A percentile compares a stretch with the other conserved stretches of the same genome.
phyloP scores from a whole-genome alignment of 164 flowering plant species.

The Vitis riparia region DNA sequence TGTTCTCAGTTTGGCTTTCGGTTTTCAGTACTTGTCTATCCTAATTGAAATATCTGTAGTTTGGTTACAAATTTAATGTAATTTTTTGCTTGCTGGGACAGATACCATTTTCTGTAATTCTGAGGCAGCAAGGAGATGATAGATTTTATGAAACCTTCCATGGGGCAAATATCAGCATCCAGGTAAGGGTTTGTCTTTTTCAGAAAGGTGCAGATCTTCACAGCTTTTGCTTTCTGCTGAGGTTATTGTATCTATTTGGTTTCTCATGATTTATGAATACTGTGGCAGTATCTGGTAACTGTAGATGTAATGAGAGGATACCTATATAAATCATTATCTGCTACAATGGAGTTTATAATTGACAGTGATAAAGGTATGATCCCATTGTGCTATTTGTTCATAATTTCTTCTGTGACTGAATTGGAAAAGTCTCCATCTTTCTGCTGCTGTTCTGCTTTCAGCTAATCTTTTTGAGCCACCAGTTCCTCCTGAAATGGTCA shows the following conservation, averaged over 20 bases:
- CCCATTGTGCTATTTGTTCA: neutral
- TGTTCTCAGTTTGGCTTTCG: no score
- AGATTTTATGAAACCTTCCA: conserved; percentile 89
- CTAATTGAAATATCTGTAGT: no score
- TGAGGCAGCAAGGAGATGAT: conserved; percentile 50
- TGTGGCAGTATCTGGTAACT: conserved; percentile 74
- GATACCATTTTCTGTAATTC: conserved; percentile 74
- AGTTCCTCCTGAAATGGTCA: conserved; percentile 69
- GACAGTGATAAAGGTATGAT: conserved; percentile 72
- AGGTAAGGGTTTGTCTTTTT: conserved; percentile 42
- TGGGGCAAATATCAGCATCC: conserved; percentile 80
- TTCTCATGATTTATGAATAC: conserved; percentile 26
- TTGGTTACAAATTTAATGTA: neutral
- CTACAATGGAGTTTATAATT: conserved; percentile 79
- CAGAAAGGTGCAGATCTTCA: neutral
- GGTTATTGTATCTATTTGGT: neutral
- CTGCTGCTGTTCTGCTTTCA: conserved; percentile 26
- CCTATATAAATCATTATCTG: conserved; percentile 73
- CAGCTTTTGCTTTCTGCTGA: neutral
- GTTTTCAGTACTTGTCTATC: no score
- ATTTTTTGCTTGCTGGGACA: conserved; percentile 26
- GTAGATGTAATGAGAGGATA: conserved; percentile 81
- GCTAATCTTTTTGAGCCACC: conserved; percentile 57
- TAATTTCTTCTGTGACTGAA: neutral
- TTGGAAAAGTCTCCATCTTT: neutral